phyloP scores from a whole-genome alignment of 345 rosid species.

The Eutrema japonicum region DNA sequence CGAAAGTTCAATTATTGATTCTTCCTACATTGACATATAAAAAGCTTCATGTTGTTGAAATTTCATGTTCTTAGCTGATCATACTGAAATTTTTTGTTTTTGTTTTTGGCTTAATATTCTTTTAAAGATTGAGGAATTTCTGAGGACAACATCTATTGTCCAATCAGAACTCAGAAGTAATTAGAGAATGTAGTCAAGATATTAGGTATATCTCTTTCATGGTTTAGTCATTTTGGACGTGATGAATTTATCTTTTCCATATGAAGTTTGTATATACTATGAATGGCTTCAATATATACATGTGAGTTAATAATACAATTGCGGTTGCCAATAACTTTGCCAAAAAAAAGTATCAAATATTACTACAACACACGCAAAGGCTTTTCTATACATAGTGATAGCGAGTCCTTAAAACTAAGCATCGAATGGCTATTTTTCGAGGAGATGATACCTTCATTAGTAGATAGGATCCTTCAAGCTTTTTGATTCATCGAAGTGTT shows the following conservation, averaged over 20 bases:
- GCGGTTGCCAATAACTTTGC: constrained; percentile 15
- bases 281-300: constrained; percentile 30
- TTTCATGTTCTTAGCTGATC: background rate
- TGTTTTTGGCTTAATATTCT: background rate
- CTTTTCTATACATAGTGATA: constrained; percentile 25
- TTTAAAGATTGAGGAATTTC: background rate
- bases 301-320: constrained; percentile 28
- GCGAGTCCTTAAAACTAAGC: constrained; percentile 7
- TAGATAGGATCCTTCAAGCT: constrained; percentile 10
- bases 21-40: constrained; percentile 18
- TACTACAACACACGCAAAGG: constrained; percentile 29
- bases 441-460: constrained; percentile 13
- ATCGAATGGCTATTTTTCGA: constrained; percentile 11
- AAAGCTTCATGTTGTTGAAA: constrained; percentile 19
- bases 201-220: background rate
- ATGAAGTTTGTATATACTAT: constrained; percentile 11
- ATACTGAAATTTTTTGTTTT: background rate
- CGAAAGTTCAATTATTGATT: background rate
- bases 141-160: background rate
- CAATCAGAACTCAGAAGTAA: background rate
- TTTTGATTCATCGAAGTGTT: constrained; percentile 13
- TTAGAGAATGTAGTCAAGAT: background rate
- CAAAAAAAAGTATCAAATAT: constrained; percentile 17
- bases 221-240: constrained; percentile 10
- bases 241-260: background rate